Evolutionary conservation across 1,284 basidiomycete genomes (phyloP).

Genomic region (Fomitiporia mediterranea): DNA sequence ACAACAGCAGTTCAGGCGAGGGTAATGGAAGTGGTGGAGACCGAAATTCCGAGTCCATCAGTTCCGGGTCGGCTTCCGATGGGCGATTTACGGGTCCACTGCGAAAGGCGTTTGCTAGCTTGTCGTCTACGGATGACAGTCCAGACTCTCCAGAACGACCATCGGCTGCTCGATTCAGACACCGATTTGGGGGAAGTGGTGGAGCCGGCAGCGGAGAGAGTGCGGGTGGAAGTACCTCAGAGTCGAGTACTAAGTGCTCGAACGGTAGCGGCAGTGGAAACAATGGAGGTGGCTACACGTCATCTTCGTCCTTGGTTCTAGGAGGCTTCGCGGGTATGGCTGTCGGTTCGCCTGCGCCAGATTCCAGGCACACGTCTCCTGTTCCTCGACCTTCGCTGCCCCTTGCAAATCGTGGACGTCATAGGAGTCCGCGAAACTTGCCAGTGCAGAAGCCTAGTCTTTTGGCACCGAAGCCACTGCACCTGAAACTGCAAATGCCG

Average conservation of each 20-base stretch:
- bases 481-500: conserved; percentile 3
- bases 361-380: neutral
- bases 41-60: conserved; percentile 16
- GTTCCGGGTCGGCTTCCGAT: conserved; percentile 26
- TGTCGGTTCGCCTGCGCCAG: conserved; percentile 4
- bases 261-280: neutral
- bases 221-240: conserved; percentile 11
- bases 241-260: conserved; percentile 3
- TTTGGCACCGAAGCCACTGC: conserved; percentile 16
- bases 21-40: conserved; percentile 14
- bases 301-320: conserved; percentile 14
- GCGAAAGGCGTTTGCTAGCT: conserved; percentile 9
- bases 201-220: conserved; percentile 16
- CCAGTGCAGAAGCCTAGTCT: conserved; percentile 13
- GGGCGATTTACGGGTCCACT: conserved; percentile 11
- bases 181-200: conserved; percentile 4
- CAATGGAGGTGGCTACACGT: conserved; percentile 10
- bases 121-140: conserved; percentile 15
- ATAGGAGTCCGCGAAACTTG: neutral
- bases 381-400: neutral
- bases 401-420: neutral
- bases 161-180: neutral
- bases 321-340: conserved; percentile 6
- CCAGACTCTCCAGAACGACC: conserved; percentile 6
- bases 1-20: conserved; percentile 13